Base-by-base conservation (phyloP, 2,329 filamentous ascomycete species). In the Cladophialophora exuberans region DNA sequence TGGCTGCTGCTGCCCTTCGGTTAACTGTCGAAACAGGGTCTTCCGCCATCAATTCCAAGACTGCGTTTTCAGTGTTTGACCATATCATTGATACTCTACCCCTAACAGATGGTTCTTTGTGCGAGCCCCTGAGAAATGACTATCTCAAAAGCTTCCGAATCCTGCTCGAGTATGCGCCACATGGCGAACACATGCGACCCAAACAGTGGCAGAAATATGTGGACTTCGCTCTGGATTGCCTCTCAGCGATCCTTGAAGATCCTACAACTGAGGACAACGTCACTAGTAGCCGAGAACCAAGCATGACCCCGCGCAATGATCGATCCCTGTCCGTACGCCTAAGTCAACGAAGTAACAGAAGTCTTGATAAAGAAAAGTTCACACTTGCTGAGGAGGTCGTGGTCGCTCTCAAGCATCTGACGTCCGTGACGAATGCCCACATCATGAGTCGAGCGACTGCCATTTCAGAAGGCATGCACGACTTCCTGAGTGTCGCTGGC, bases 51-150 rank as follows among this genome's bases (percentile, higher is more conserved):
- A 88, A 85, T 65, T 77, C 79, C 56, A 95, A 90, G 69, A 93
- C 91, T 0, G 78, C 93, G n/a, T 82, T 86, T 63, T 83, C 88
- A 4, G 76, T 97, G 13, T 78, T 96, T 61, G 85, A 90, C 61
- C 91, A 96, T 71, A 87, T 97, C 57, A 86, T 84, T 2, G 85
- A 96, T 61, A 84, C 85, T 15, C 77, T 96, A 3, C 82, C 85
- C 1, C 80, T 77, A 13, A 70, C 79, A 1, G 81, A 85, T 50
- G 84, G 84, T 2, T 82, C 87, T 50, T 84, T 90, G 60, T 63
- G 57, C 45, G 79, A 85, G 54, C 86, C 88, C 10, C 77, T 99
- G 4, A 74, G 85, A 20, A 79, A 85, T 44, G 85, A 94, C 66
- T 96, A 97, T 68, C 80, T 89, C 62, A 96, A 89, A 73, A 82